These are phyloP conservation scores for Boletus speciosus DNA, from an alignment of 768 basidiomycete genomes.

Conservation along the genomic window DNA sequence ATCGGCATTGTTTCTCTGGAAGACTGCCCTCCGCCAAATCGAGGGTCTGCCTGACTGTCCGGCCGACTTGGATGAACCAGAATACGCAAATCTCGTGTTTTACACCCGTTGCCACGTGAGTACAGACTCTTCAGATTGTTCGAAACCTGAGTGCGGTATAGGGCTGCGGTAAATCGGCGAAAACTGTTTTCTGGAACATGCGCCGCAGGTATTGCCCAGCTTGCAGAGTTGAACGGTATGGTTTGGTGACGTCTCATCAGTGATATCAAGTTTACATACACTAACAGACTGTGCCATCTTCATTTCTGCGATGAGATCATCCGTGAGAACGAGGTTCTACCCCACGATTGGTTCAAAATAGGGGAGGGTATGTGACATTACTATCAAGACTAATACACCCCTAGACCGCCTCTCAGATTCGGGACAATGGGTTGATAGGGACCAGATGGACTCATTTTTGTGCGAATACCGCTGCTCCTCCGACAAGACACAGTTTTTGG, in stretches of 20 bases:
- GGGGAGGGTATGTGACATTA: slow-evolving; percentile 5
- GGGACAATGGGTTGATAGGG: slow-evolving; percentile 8
- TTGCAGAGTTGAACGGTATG: slow-evolving; percentile 13
- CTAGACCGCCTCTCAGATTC: background rate
- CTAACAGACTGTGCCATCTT: background rate
- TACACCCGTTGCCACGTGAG: slow-evolving; percentile 24
- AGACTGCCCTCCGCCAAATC: slow-evolving; percentile 29
- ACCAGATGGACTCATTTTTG: slow-evolving; percentile 9
- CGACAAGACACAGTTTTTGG: slow-evolving; percentile 5
- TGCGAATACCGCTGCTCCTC: background rate
- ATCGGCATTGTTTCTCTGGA: slow-evolving; percentile 30
- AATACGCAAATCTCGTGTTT: slow-evolving; percentile 44
- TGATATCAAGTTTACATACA: background rate
- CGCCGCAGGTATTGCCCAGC: slow-evolving; percentile 18
- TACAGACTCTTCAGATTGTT: background rate
- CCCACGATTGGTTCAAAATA: background rate
- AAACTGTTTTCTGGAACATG: slow-evolving; percentile 12
- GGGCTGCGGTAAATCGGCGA: slow-evolving; percentile 10
- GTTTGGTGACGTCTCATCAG: background rate
- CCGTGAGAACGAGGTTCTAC: background rate
- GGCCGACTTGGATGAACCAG: slow-evolving; percentile 41
- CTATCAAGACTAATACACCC: background rate
- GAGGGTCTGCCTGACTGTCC: slow-evolving; percentile 43
- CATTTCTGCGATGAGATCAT: background rate
- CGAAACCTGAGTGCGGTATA: background rate